phyloP scores from a whole-genome alignment of 2,329 filamentous ascomycete species.

The Botrytis aclada region DNA sequence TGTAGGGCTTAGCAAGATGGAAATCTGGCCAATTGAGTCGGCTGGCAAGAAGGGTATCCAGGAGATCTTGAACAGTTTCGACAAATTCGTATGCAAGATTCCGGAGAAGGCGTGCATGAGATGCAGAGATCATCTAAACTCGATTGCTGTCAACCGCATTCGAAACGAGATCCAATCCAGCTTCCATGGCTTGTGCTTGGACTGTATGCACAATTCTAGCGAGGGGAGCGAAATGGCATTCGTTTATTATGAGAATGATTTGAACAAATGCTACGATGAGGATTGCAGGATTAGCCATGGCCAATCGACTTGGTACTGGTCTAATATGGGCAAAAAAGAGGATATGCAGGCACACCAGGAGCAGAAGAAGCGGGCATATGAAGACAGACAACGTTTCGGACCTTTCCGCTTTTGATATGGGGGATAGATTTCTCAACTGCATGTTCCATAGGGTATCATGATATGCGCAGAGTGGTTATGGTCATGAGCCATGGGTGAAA shows the following conservation, averaged over 20 bases:
- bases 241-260: slow-evolving; percentile 22
- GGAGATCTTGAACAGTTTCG: not conserved
- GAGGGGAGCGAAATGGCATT: slow-evolving; percentile 8
- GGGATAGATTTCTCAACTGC: not conserved
- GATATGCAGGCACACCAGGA: slow-evolving; percentile 1
- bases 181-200: slow-evolving; percentile 24
- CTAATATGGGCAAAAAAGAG: slow-evolving; percentile 18
- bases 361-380: not conserved
- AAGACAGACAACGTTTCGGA: not conserved
- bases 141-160: not conserved
- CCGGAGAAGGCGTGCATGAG: not conserved
- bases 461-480: not conserved
- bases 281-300: slow-evolving; percentile 21
- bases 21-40: not conserved
- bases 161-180: not conserved
- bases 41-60: not conserved
- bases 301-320: slow-evolving; percentile 25
- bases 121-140: not conserved
- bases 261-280: not conserved
- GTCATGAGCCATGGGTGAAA: not conserved
- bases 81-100: not conserved
- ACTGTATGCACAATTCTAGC: slow-evolving; percentile 19
- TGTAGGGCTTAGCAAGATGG: not conserved
- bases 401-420: not conserved
- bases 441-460: not conserved